Evolutionary conservation across 148 eudicot genomes (phyloP).

Genomic region (Hydrangea macrophylla): DNA sequence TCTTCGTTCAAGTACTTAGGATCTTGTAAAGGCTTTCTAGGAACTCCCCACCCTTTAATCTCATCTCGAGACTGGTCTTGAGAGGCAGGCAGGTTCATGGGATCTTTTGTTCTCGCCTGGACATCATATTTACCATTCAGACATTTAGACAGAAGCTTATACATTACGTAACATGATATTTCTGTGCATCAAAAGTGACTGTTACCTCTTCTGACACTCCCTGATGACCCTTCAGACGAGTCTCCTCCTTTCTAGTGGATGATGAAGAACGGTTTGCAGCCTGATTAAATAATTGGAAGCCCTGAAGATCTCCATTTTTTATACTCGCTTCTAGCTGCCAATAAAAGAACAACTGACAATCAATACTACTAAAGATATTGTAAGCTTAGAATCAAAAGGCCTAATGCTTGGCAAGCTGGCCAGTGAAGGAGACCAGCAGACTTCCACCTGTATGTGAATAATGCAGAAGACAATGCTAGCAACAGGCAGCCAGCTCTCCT

Average conservation of each 20-base stretch:
- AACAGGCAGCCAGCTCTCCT: conserved; percentile 94
- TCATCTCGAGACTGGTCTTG: conserved; percentile 43
- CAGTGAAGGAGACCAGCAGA: neutral
- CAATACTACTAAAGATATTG: neutral
- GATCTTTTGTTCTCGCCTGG: conserved; percentile 33
- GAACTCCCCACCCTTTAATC: conserved; percentile 46
- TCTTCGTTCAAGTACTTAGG: conserved; percentile 36
- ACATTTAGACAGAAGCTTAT: neutral
- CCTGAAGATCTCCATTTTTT: conserved; percentile 65
- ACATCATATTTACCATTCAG: conserved; percentile 11
- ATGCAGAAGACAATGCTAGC: conserved; percentile 83
- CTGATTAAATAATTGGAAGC: conserved; percentile 49
- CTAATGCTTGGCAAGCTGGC: neutral
- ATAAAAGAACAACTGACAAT: neutral
- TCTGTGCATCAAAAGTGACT: neutral
- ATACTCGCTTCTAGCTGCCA: conserved; percentile 85
- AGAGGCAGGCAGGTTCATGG: conserved; percentile 47
- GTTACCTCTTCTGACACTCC: conserved; percentile 36
- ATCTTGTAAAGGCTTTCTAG: conserved; percentile 40
- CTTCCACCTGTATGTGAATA: conserved; percentile 72
- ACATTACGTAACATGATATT: neutral
- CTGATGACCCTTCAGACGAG: conserved; percentile 7
- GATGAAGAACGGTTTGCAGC: conserved; percentile 36
- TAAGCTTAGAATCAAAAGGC: neutral
- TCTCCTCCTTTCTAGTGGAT: conserved; percentile 29